Percentiles rank a stretch among this genome's conserved stretches.
phyloP scores from a whole-genome alignment of 2,329 filamentous ascomycete species.

The Fusarium subglutinans region DNA sequence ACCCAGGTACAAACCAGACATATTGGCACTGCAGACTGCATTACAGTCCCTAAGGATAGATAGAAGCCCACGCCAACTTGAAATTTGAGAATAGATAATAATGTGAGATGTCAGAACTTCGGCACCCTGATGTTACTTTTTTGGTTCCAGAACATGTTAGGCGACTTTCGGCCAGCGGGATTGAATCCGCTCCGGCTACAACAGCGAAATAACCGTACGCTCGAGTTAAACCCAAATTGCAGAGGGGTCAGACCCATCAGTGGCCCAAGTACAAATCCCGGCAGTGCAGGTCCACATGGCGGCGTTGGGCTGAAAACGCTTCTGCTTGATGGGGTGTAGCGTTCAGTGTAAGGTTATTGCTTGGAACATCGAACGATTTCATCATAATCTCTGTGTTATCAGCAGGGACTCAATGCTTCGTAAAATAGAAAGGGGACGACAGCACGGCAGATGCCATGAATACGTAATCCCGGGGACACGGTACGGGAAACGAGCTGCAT shows the following conservation, averaged over 20 bases:
- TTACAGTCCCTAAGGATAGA: neutral
- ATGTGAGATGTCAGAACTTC: no score
- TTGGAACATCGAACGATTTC: neutral
- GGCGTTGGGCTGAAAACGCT: neutral
- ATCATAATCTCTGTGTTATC: neutral
- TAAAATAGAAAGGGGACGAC: neutral
- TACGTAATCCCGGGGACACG: neutral
- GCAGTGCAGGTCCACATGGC: neutral
- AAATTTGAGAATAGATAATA: rapidly evolving
- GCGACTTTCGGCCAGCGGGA: neutral
- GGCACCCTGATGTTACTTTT: neutral
- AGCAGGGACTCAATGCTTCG: neutral
- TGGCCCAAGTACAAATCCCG: neutral
- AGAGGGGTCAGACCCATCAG: neutral
- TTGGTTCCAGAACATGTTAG: neutral
- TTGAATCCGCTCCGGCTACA: neutral
- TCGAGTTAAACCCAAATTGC: neutral
- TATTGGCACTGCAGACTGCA: neutral
- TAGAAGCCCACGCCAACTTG: neutral
- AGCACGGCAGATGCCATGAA: neutral
- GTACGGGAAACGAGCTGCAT: neutral
- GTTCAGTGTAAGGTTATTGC: neutral
- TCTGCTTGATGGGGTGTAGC: neutral
- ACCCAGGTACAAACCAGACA: neutral
- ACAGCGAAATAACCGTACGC: neutral